phyloP scores from a whole-genome alignment of 2,329 filamentous ascomycete genomes.

The Gremmenia infestans region DNA sequence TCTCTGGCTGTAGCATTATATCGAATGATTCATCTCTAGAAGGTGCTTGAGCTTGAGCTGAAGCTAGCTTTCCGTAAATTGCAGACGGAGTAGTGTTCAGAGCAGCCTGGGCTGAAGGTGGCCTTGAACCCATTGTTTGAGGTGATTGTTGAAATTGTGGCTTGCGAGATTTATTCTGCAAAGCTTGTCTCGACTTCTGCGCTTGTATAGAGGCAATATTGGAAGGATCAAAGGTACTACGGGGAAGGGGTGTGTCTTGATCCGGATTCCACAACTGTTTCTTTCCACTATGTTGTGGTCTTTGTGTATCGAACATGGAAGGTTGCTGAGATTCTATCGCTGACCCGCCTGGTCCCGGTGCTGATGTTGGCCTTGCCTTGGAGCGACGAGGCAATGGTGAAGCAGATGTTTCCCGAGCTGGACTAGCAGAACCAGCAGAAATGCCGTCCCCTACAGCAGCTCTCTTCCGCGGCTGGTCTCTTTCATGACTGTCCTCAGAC shows the following conservation, averaged over 20 bases:
- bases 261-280: conserved; percentile 26
- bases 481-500: conserved; percentile 12
- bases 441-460: conserved; percentile 27
- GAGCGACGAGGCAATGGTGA: conserved; percentile 22
- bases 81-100: neutral
- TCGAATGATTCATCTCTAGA: neutral
- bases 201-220: conserved; percentile 26
- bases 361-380: conserved; percentile 20
- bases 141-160: conserved; percentile 5
- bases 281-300: conserved; percentile 12
- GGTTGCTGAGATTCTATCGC: conserved; percentile 10
- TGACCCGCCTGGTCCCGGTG: conserved; percentile 7
- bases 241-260: conserved; percentile 8
- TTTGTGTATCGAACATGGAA: conserved; percentile 7
- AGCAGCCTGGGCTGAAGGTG: neutral
- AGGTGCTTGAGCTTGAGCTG: neutral
- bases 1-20: conserved; percentile 50
- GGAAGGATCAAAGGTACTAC: conserved; percentile 17
- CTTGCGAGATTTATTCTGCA: conserved; percentile 15
- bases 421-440: conserved; percentile 23
- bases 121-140: neutral
- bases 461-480: conserved; percentile 24
- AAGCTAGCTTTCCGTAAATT: neutral
- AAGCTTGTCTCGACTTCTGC: conserved; percentile 16
- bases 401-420: conserved; percentile 18